Evolutionary conservation across 768 basidiomycete genomes (phyloP), one percentile per base, ranked within the genome.

Genomic region (Calocera cornea): DNA sequence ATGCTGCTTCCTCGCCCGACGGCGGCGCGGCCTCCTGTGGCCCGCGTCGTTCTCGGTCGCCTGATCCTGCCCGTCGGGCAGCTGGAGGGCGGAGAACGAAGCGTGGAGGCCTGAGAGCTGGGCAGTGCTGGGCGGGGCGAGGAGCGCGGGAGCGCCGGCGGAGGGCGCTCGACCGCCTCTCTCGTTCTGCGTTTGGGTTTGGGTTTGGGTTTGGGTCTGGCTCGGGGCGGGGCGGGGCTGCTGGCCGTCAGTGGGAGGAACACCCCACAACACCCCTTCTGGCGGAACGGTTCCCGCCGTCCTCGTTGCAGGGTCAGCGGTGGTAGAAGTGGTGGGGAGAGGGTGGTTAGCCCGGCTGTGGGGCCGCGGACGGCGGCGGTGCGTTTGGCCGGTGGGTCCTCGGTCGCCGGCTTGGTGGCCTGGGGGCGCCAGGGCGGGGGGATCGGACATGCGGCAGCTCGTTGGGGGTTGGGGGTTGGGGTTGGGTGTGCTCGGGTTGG

Each of bases 321-420:
- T n/a, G n/a, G n/a, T n/a, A n/a, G n/a, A n/a, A n/a, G 14, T 5
- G 22, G 5, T 60, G 24, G 44, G 44, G 19, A 27, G 8, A 2
- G 54, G 54, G 22, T 60, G 54, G 31, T 60, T 60, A 60, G 54
- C 54, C 54, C 54, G 24, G 31, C 31, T 60, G 31, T 60, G 54
- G 14, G 54, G 54, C 54, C 54, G 2, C 14, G 54, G 31, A 29
- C 54, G 54, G 19, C 22, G 54, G 11, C 54, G 54, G 5, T 14
- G 36, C 54, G 54, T 60, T 22, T 31, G 27, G 14, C 54, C 22
- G 27, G 27, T 10, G 24, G 54, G 16, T 11, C 14, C 24, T 14
- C 36, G 24, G 54, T 50, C 49, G 49, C 14, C 12, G 14, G 49
- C n/a, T n/a, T n/a, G n/a, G n/a, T n/a, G 12, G 24, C 49, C 49